These are phyloP conservation scores for Rachicladosporium sp. DNA, from an alignment of 2,329 filamentous ascomycete species.

Conservation along the genomic window DNA sequence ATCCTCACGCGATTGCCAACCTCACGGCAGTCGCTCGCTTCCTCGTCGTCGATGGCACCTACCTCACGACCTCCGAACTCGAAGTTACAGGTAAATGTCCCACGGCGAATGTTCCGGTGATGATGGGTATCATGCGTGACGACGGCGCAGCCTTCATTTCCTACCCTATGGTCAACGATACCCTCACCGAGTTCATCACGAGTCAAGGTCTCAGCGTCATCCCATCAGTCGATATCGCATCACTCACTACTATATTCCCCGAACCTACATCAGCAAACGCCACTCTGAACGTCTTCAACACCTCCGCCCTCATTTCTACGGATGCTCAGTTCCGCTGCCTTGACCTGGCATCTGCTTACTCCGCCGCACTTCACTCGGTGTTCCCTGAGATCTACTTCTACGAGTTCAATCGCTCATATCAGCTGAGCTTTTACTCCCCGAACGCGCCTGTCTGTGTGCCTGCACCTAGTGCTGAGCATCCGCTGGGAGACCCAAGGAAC, in stretches of 20 bases:
- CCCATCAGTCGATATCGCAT: too few relatives aligned
- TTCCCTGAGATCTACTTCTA: conserved; percentile 25
- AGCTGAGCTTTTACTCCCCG: conserved; percentile 11
- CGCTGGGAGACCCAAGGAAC: conserved; percentile 22
- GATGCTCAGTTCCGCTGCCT: conserved; percentile 25
- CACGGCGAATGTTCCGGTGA: conserved; percentile 20
- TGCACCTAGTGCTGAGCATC: conserved; percentile 16
- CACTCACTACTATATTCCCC: too few relatives aligned
- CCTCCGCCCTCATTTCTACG: conserved; percentile 22
- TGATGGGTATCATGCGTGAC: conserved; percentile 28
- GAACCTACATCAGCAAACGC: conserved; percentile 5
- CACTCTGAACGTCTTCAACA: conserved; percentile 21
- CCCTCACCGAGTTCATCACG: conserved; percentile 11
- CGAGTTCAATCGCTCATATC: conserved; percentile 32
- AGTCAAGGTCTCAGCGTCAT: conserved; percentile 2
- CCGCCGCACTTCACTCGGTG: conserved; percentile 20
- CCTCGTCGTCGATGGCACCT: too few relatives aligned
- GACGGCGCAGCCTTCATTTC: conserved; percentile 24
- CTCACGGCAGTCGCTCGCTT: conserved; percentile 8
- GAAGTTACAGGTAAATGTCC: too few relatives aligned
- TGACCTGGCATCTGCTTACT: conserved; percentile 24
- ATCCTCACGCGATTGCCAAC: conserved; percentile 11
- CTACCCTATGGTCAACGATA: conserved; percentile 14
- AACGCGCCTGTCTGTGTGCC: conserved; percentile 17
- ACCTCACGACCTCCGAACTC: too few relatives aligned